Evolutionary conservation across 352 stramenopile species (phyloP).

Genomic region (Phytophthora hibernalis): DNA sequence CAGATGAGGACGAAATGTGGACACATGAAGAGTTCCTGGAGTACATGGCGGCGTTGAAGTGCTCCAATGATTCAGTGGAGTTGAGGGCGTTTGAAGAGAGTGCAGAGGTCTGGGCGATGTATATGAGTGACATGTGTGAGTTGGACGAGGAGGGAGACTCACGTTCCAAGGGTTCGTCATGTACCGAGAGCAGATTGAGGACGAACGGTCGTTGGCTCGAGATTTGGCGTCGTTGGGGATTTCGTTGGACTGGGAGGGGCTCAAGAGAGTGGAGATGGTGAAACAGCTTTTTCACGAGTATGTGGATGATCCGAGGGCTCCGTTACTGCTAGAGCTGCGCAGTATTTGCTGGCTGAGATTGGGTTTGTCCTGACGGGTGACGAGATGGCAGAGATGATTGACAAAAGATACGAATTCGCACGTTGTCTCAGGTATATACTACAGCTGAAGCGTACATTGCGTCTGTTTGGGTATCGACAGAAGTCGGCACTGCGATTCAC

Average conservation of each 20-base stretch:
- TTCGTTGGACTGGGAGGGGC: slow-evolving; percentile 45
- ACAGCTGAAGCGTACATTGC: slow-evolving; percentile 56
- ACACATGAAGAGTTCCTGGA: slow-evolving; percentile 67
- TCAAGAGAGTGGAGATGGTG: slow-evolving; percentile 30
- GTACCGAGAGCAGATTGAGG: slow-evolving; percentile 61
- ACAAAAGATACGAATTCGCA: slow-evolving; percentile 44
- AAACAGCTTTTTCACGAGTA: slow-evolving; percentile 59
- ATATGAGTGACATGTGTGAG: slow-evolving; percentile 64
- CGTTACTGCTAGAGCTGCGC: slow-evolving; percentile 43
- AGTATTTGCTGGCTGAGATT: slow-evolving; percentile 64
- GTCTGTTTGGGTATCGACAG: slow-evolving; percentile 75
- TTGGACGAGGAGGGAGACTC: slow-evolving; percentile 43
- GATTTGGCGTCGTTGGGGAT: slow-evolving; percentile 59
- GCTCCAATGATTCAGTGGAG: slow-evolving; percentile 19
- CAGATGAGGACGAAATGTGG: slow-evolving; percentile 60
- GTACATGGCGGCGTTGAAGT: slow-evolving; percentile 56
- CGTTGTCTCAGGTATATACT: slow-evolving; percentile 54
- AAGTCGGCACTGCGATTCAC: slow-evolving; percentile 49
- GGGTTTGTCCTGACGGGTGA: slow-evolving; percentile 35
- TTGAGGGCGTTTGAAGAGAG: slow-evolving; percentile 45
- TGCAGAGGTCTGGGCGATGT: slow-evolving; percentile 69
- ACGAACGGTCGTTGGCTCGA: slow-evolving; percentile 39
- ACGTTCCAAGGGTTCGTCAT: slow-evolving; percentile 69
- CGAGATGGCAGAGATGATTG: slow-evolving; percentile 50
- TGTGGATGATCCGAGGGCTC: slow-evolving; percentile 35